phyloP scores from a whole-genome alignment of 1,284 basidiomycete genomes.

The Sphagnurus paluster region DNA sequence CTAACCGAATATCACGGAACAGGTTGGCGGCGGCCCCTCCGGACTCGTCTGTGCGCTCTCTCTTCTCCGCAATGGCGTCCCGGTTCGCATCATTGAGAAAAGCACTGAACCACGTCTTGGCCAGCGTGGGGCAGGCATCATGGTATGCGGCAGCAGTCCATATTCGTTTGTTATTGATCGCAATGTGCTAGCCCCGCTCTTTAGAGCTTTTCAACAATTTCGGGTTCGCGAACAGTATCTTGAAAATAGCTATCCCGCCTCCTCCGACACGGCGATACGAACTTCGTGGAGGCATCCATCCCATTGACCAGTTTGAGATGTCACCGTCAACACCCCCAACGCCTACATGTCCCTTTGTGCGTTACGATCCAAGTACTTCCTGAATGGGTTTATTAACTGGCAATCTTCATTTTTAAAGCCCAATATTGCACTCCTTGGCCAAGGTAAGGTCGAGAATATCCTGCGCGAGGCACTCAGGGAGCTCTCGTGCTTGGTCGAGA shows the following conservation, averaged over 20 bases:
- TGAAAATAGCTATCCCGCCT: slow-evolving; percentile 28
- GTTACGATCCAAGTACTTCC: slow-evolving; percentile 15
- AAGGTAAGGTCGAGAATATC: slow-evolving; percentile 37
- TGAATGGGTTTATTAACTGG: not conserved
- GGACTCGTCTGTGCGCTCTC: slow-evolving; percentile 38
- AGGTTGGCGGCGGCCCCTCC: slow-evolving; percentile 41
- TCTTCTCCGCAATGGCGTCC: slow-evolving; percentile 35
- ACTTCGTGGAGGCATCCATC: slow-evolving; percentile 25
- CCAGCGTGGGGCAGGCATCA: slow-evolving; percentile 36
- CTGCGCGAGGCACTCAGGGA: slow-evolving; percentile 32
- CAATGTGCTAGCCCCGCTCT: slow-evolving; percentile 28
- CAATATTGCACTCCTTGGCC: slow-evolving; percentile 35
- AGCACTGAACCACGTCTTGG: slow-evolving; percentile 30
- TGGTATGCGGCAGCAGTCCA: slow-evolving; percentile 23
- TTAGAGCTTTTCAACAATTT: slow-evolving; percentile 29
- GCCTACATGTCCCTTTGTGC: slow-evolving; percentile 22
- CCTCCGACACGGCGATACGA: slow-evolving; percentile 31
- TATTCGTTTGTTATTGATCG: not conserved
- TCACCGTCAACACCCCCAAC: slow-evolving; percentile 29
- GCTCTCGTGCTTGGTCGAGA: slow-evolving; percentile 35
- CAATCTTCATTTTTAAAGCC: slow-evolving; percentile 20
- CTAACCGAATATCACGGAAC: not conserved
- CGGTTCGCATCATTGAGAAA: slow-evolving; percentile 44
- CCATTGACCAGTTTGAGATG: slow-evolving; percentile 30
- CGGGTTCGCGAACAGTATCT: slow-evolving; percentile 29